A percentile compares a stretch with the other conserved stretches of the same genome.
These are phyloP conservation scores for Marsdenia floribunda DNA, from an alignment of 257 asterid genomes.

Conservation along the genomic window DNA sequence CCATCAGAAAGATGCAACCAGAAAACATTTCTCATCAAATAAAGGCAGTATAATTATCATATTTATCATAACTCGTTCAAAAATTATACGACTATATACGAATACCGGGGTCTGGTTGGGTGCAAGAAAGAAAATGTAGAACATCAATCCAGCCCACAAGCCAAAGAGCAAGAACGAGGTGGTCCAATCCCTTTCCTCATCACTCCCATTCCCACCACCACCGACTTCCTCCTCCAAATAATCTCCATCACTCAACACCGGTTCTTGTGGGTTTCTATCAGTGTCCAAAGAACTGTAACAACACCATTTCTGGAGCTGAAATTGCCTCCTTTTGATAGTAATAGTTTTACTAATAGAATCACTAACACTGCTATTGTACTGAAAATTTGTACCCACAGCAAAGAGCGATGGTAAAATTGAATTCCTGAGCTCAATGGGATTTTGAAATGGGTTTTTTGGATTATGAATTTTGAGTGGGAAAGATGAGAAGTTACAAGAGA, in stretches of 20 bases:
- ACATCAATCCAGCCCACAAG: constrained; percentile 80
- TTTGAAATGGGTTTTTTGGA: constrained; percentile 18
- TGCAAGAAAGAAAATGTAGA: constrained; percentile 68
- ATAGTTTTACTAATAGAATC: not conserved
- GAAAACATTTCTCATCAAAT: not conserved
- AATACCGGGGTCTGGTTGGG: constrained; percentile 90
- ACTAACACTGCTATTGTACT: not conserved
- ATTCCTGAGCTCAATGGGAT: constrained; percentile 1
- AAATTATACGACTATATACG: not conserved
- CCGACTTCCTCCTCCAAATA: constrained; percentile 23
- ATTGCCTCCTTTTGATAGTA: constrained; percentile 16
- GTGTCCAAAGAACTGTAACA: constrained; percentile 41
- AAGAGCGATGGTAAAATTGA: constrained; percentile 8
- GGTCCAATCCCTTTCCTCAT: constrained; percentile 79
- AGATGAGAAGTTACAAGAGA: constrained; percentile 51
- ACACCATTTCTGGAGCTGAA: constrained; percentile 16
- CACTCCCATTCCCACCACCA: constrained; percentile 29
- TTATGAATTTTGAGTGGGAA: constrained; percentile 25
- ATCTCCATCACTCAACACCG: constrained; percentile 32
- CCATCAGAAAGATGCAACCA: not conserved
- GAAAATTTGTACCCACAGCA: constrained; percentile 6
- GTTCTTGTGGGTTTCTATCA: constrained; percentile 40
- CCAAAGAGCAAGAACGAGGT: constrained; percentile 68
- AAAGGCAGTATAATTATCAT: not conserved
- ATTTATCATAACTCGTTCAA: not conserved